Percentiles rank a stretch among this genome's conserved stretches.
Conservation (phyloP, 2,329 filamentous ascomycete species). For the Ceratocystis lukuohia region DNA sequence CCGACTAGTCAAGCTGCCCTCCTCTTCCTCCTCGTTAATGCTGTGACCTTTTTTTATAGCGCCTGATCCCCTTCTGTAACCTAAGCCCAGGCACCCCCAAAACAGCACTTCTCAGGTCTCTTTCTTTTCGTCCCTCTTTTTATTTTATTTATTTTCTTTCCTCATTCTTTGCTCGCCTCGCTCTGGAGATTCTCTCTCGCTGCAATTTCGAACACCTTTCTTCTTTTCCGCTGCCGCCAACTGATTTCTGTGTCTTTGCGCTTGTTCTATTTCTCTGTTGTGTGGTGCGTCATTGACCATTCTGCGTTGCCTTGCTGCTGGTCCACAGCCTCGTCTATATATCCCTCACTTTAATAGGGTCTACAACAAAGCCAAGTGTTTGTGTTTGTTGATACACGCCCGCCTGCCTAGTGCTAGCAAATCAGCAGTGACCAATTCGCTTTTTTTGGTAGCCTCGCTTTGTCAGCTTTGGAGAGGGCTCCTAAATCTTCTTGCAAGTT, state of each 20-base stretch:
- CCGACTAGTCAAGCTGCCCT: neutral
- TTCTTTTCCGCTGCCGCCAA: neutral
- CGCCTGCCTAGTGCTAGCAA: neutral
- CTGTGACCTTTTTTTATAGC: conserved; percentile 3
- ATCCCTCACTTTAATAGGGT: neutral
- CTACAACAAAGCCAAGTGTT: neutral
- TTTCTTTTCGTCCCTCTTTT: neutral
- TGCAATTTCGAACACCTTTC: neutral
- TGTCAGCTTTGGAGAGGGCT: neutral
- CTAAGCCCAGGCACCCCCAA: neutral
- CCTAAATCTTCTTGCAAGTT: neutral
- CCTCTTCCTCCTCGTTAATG: neutral
- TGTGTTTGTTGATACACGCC: neutral
- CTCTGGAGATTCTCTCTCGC: neutral
- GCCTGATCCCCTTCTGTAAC: conserved; percentile 8
- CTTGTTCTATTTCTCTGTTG: neutral
- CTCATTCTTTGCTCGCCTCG: neutral
- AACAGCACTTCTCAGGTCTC: neutral
- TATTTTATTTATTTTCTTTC: neutral
- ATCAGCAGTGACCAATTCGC: neutral
- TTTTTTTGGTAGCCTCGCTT: conserved; percentile 1
- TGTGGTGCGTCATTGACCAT: neutral
- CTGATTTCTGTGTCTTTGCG: neutral
- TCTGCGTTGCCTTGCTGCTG: neutral
- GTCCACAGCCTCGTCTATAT: neutral